Percentiles rank a stretch among this genome's conserved stretches.
phyloP scores from a whole-genome alignment of 345 rosid genomes.

The Sisymbrium altissimum region DNA sequence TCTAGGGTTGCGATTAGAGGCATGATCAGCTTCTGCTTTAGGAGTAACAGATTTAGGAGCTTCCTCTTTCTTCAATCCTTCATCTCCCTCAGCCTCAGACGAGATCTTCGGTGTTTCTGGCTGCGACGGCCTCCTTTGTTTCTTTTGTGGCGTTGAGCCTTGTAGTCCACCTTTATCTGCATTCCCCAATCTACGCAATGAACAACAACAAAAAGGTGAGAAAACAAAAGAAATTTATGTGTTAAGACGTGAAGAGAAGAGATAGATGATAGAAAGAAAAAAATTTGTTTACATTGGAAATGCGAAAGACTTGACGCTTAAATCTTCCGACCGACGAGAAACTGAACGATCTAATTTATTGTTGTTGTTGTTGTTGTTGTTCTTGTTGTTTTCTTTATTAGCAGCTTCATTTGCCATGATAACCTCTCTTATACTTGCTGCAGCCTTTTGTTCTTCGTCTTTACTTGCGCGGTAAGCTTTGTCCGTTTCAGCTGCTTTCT shows the following conservation, averaged over 20 bases:
- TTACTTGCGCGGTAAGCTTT: slow-evolving; percentile 33
- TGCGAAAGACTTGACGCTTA: slow-evolving; percentile 71
- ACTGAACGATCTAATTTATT: slow-evolving; percentile 14
- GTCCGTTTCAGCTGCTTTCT: slow-evolving; percentile 34
- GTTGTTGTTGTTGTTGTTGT: not conserved
- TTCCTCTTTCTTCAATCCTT: slow-evolving; percentile 23
- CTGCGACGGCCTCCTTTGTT: slow-evolving; percentile 19
- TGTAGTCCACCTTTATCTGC: slow-evolving; percentile 34
- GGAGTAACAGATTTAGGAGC: slow-evolving; percentile 24
- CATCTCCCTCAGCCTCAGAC: slow-evolving; percentile 5
- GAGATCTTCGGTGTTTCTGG: slow-evolving; percentile 28
- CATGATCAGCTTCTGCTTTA: slow-evolving; percentile 24
- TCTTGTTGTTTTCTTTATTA: slow-evolving; percentile 4
- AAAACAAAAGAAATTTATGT: not conserved
- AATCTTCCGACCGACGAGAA: slow-evolving; percentile 46
- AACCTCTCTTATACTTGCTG: slow-evolving; percentile 56
- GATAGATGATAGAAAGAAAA: not conserved
- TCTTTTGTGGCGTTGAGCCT: not conserved
- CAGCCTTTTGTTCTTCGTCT: slow-evolving; percentile 51
- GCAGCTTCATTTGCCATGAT: slow-evolving; percentile 44
- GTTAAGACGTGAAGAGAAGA: not conserved
- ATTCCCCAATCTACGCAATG: slow-evolving; percentile 47
- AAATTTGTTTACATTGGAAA: slow-evolving; percentile 64
- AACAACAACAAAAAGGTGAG: not conserved
- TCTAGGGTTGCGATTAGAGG: slow-evolving; percentile 17